Conservation (phyloP, 1,139 yeast species). For the Protomyces pachydermus region DNA sequence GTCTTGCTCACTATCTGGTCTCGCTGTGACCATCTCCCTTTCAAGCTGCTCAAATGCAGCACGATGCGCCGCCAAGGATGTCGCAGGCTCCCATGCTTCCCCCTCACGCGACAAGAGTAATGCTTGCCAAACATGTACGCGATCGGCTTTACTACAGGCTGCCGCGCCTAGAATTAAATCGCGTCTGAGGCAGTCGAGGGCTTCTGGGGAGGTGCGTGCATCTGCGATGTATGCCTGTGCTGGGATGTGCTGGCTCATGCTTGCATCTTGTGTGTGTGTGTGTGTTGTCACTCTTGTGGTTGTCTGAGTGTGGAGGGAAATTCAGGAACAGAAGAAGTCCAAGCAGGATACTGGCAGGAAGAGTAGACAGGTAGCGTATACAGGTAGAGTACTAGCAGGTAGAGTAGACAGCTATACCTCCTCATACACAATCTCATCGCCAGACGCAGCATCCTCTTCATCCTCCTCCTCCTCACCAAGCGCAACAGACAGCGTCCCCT, state of each 20-base stretch:
- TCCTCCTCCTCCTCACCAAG: slow-evolving; percentile 16
- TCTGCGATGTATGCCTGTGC: slow-evolving; percentile 16
- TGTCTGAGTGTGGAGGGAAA: too few species aligned
- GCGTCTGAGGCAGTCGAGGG: slow-evolving; percentile 13
- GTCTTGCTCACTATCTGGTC: slow-evolving; percentile 5
- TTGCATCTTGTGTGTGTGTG: neutral
- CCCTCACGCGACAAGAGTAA: neutral
- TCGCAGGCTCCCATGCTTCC: neutral
- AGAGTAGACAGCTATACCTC: neutral
- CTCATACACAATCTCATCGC: neutral
- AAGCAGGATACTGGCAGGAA: too few species aligned
- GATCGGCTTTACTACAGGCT: slow-evolving; percentile 1
- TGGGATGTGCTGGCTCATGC: neutral
- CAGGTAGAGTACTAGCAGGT: too few species aligned
- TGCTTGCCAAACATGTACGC: slow-evolving; percentile 19
- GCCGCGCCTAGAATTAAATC: slow-evolving; percentile 13
- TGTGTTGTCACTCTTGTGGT: too few species aligned
- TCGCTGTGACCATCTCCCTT: neutral
- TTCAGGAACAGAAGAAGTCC: too few species aligned
- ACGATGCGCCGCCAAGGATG: neutral
- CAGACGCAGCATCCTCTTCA: neutral
- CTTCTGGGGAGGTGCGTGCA: slow-evolving; percentile 3
- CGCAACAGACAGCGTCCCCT: slow-evolving; percentile 23
- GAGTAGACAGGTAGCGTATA: too few species aligned
- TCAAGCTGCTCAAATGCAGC: neutral